phyloP scores from a whole-genome alignment of 495 filamentous ascomycete genomes.

The Penicillium robsamsonii region DNA sequence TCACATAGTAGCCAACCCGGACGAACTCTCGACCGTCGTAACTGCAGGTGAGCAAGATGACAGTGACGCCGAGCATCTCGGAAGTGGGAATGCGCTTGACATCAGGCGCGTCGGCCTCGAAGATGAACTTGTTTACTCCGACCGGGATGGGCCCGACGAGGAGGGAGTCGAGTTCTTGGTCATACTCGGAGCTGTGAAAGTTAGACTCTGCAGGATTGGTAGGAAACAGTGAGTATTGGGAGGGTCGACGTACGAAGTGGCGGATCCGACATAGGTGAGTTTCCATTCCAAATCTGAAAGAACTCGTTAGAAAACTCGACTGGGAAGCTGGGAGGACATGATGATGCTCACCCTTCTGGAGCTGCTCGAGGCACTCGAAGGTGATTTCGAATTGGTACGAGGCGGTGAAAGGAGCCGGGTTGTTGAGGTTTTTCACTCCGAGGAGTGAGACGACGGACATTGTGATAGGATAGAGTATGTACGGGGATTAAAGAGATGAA shows the following conservation, averaged over 20 bases:
- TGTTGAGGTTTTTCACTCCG: constrained; percentile 92
- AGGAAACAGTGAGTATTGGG: constrained; percentile 2
- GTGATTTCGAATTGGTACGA: constrained; percentile 97
- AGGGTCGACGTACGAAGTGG: constrained; percentile 71
- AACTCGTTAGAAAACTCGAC: constrained; percentile 8
- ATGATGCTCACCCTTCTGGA: constrained; percentile 75
- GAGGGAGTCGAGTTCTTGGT: constrained; percentile 95
- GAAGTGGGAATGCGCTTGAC: constrained; percentile 85
- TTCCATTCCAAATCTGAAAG: constrained; percentile 94
- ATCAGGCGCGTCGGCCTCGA: constrained; percentile 90
- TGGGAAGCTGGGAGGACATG: not conserved
- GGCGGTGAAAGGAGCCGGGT: constrained; percentile 85
- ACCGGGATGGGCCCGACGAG: constrained; percentile 95
- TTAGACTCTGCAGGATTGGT: constrained; percentile 19
- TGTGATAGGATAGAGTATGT: constrained; percentile 36
- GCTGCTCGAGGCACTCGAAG: constrained; percentile 90
- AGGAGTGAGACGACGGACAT: constrained; percentile 98
- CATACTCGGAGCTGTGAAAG: constrained; percentile 75
- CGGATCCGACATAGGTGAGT: constrained; percentile 96
- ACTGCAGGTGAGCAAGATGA: constrained; percentile 92
- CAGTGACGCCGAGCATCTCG: constrained; percentile 95
- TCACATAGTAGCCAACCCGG: constrained; percentile 97
- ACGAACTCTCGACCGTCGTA: constrained; percentile 97
- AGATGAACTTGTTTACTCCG: constrained; percentile 97
- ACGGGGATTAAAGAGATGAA: constrained; percentile 12